Evolutionary conservation across 352 stramenopile species (phyloP).

Genomic region (Phytophthora europaea): DNA sequence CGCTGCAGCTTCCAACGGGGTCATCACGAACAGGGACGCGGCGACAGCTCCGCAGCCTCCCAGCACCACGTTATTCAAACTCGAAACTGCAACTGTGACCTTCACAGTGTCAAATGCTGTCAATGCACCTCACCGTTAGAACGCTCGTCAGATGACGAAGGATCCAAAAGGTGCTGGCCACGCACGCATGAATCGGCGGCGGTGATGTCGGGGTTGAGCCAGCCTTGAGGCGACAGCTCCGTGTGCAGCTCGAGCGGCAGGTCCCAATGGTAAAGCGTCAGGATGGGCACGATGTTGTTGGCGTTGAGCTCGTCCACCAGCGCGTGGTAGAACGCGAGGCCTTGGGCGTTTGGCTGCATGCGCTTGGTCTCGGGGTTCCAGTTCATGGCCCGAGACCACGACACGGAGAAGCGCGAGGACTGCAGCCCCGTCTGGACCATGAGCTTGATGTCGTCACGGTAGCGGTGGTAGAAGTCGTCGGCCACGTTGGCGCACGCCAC

Average conservation of each 20-base stretch:
- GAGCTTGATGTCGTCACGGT: constrained; percentile 90
- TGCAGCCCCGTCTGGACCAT: constrained; percentile 92
- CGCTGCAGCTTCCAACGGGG: not conserved
- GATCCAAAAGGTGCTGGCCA: constrained; percentile 26
- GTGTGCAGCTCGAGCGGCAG: constrained; percentile 89
- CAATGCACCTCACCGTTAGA: constrained; percentile 69
- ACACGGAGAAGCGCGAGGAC: constrained; percentile 93
- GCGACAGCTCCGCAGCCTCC: constrained; percentile 56
- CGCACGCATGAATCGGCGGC: too few relatives aligned
- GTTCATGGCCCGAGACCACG: constrained; percentile 93
- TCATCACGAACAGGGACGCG: not conserved
- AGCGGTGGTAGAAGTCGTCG: constrained; percentile 94
- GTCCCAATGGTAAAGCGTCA: constrained; percentile 89
- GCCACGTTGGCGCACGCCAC: constrained; percentile 90
- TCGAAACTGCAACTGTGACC: not conserved
- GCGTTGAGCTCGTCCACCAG: constrained; percentile 87
- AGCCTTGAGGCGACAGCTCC: constrained; percentile 73
- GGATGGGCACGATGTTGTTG: constrained; percentile 84
- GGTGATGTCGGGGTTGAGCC: constrained; percentile 64
- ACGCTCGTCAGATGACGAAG: not conserved
- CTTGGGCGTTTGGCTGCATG: constrained; percentile 78
- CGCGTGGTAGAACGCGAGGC: constrained; percentile 93
- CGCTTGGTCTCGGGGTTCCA: constrained; percentile 57
- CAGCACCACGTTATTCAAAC: constrained; percentile 67
- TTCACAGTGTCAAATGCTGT: constrained; percentile 48